These are phyloP conservation scores for Debaryomyces maramus DNA, from an alignment of 805 yeast genomes.

Conservation along the genomic window DNA sequence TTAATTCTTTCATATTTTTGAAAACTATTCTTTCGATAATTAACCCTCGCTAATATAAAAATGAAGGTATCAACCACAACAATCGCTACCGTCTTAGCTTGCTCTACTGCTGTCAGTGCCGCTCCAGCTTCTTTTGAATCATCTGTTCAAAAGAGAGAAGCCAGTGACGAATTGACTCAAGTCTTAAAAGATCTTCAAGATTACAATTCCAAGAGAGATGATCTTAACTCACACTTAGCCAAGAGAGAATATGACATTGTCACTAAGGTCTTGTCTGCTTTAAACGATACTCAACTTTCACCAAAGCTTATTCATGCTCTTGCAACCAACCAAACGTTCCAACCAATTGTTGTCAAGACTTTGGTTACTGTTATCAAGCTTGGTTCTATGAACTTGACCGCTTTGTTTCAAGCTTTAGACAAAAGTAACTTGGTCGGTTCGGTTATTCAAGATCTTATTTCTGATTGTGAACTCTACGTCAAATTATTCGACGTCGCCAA, in stretches of 20 bases:
- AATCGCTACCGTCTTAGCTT: constrained; percentile 28
- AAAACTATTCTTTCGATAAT: constrained; percentile 1
- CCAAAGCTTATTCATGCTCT: constrained; percentile 35
- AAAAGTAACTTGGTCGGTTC: constrained; percentile 35
- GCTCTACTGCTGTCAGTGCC: constrained; percentile 27
- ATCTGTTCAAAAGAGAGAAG: constrained; percentile 5
- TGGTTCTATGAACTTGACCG: constrained; percentile 31
- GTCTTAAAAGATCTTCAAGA: constrained; percentile 19
- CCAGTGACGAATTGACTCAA: constrained; percentile 20
- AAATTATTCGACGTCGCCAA: constrained; percentile 33
- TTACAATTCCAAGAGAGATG: constrained; percentile 31
- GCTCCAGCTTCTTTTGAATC: constrained; percentile 31
- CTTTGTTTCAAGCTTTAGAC: constrained; percentile 36
- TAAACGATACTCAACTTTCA: constrained; percentile 37
- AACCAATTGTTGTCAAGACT: constrained; percentile 18
- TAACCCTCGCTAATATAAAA: too few species aligned
- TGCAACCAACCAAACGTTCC: constrained; percentile 26
- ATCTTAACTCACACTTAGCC: constrained; percentile 21
- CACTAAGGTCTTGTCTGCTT: constrained; percentile 37
- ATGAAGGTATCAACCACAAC: constrained; percentile 37
- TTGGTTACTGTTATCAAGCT: constrained; percentile 32
- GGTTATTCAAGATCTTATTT: constrained; percentile 35
- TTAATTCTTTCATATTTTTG: neutral
- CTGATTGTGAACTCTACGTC: constrained; percentile 40
- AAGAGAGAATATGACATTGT: constrained; percentile 42